Base-by-base conservation (phyloP, 129 eudicot species). In the Rutidosis leptorrhynchoides region DNA sequence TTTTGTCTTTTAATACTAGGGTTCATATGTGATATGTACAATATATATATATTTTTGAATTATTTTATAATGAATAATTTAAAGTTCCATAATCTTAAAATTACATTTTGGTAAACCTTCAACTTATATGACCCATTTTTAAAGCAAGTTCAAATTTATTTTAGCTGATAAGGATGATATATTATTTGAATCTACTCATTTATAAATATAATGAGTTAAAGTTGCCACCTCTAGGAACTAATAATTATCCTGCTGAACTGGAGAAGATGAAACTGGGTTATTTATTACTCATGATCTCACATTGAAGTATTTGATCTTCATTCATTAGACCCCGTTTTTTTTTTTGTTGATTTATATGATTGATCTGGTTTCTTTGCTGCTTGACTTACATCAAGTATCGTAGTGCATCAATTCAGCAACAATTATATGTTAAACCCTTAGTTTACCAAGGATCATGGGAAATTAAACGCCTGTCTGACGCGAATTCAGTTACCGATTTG, bases 291-390 rank as follows among this genome's bases (percentile, higher is more conserved):
- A 0, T 46, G 54, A n/a, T 17, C 22, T 15, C 54, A n/a, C 22
- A n/a, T 46, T 46, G 1, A 46, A n/a, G 20, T 46, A n/a, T 46
- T 46, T 46, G 5, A 46, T n/a, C 9, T 8, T 16, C 54, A 5
- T 46, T 46, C 8, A 46, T n/a, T 17, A 4, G 10, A 35, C 54
- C 4, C 21, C 14, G 43, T 5, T 15, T 1, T 22, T 15, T 1
- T 22, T 10, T 21, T 11, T 24, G 28, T 25, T 55, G 17, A 8
- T 26, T 22, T 56, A 15, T 56, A 54, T 25, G 25, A 58, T 14
- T 33, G 22, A 49, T 54, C 52, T 24, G 30, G 72, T 68, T 55
- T 68, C 19, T 55, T 35, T 55, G 64, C 19, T 35, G 24, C 33
- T 52, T 23, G 37, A 33, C 42, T 55, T 55, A 23, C 51, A 56